Base-by-base conservation (phyloP, 306 rosid species). In the Rosa persica region DNA sequence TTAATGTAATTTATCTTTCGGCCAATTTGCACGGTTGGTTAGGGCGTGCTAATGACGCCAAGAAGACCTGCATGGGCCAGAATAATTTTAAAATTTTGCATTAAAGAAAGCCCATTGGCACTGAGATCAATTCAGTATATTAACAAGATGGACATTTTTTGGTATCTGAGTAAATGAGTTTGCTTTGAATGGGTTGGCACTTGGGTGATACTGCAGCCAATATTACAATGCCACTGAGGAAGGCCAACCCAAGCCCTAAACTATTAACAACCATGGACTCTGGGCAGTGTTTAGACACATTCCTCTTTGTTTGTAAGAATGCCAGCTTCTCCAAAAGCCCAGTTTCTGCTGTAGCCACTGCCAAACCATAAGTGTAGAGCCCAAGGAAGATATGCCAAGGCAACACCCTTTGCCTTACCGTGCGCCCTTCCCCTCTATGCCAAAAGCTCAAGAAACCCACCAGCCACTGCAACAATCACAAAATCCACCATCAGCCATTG, bases 331-430 rank as follows among this genome's bases (percentile, higher is more conserved):
- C 98, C 2, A 93, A 73, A 42, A 92, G 89, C 38, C 98, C 99
- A 16, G 98, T 91, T 85, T 93, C 98, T 1, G 98, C 98, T 8
- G 98, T 93, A 67, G 89, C 96, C 70, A 92, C 89, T 3, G 98
- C 98, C 77, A 91, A 65, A 49, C 83, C 96, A 54, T 93, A 95
- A 1, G 93, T 87, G 87, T 88, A 95, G 54, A 93, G 88, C 1
- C 98, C 98, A 20, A 93, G 55, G 60, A 95, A 91, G 34, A 95
- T 78, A 72, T 95, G 99, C 99, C 99, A 93, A 0, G 98, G 97
- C 73, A 95, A 79, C 71, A 95, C 83, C 76, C 79, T 89, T 74
- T 74, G 64, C 76, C 96, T 88, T 73, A 75, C 90, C 39, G 70
- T 52, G 6, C 93, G 79, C 52, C 55, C 87, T 78, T 91, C 98